Percentiles rank a stretch among this genome's conserved stretches.
phyloP scores from a whole-genome alignment of 768 basidiomycete genomes.

The Trametes gibbosa region DNA sequence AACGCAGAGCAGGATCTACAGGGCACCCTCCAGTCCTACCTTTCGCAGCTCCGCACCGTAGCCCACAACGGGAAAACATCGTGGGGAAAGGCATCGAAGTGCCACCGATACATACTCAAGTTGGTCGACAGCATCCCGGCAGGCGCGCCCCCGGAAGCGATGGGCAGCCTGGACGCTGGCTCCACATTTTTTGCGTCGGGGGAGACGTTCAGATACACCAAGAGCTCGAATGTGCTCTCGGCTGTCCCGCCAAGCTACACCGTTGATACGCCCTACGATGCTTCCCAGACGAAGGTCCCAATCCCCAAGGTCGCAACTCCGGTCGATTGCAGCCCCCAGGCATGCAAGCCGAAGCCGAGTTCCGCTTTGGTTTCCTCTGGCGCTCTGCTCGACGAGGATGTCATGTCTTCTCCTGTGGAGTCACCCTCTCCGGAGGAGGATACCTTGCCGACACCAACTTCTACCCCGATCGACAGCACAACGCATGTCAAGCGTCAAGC shows the following conservation, averaged over 20 bases:
- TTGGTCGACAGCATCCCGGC: neutral
- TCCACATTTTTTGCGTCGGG: neutral
- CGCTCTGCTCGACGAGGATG: neutral
- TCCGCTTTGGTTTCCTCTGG: neutral
- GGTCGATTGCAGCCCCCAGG: neutral
- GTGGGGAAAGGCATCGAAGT: neutral
- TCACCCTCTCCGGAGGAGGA: neutral
- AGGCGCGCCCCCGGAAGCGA: neutral
- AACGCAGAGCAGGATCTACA: slow-evolving; percentile 1
- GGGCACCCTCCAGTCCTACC: neutral
- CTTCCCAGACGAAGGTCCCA: neutral
- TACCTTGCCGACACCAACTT: neutral
- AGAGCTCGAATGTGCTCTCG: neutral
- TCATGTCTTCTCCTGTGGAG: neutral
- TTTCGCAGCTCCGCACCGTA: neutral
- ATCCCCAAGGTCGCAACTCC: neutral
- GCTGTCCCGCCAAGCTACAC: neutral
- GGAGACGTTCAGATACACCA: neutral
- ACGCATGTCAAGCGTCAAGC: neutral
- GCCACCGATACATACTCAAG: neutral
- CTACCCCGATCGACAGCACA: neutral
- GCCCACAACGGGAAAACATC: neutral
- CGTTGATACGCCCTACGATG: neutral
- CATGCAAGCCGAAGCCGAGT: too few relatives aligned
- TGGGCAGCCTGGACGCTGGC: slow-evolving; percentile 3